Percentiles rank a stretch among this genome's conserved stretches.
Conservation (phyloP, 2,329 filamentous ascomycete genomes). For the Diaporthe sp. region DNA sequence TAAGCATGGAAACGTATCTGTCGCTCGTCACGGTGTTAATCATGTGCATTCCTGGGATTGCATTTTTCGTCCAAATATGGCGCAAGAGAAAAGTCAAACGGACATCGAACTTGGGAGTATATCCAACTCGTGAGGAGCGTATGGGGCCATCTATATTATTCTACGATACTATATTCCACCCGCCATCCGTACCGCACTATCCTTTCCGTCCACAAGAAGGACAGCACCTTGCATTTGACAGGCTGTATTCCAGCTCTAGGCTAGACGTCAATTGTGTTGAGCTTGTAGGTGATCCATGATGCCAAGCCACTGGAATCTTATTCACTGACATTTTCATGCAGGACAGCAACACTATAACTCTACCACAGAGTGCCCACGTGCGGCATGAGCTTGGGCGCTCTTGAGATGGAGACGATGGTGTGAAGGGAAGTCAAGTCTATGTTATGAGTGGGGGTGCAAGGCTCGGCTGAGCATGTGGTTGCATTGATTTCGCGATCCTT, state of each 20-base stretch:
- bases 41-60: not conserved
- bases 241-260: no score
- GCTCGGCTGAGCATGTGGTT: no score
- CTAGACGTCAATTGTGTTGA: not conserved
- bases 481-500: no score
- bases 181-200: not conserved
- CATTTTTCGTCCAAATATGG: not conserved
- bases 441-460: no score
- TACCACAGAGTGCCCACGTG: not conserved
- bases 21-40: not conserved
- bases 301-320: fast-evolving
- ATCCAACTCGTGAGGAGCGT: not conserved
- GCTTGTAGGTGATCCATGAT: not conserved
- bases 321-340: not conserved
- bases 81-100: not conserved
- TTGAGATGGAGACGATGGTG: no score
- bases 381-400: no score
- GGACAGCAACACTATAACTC: not conserved
- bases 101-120: no score
- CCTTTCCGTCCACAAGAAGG: no score
- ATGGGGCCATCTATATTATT: not conserved
- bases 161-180: not conserved
- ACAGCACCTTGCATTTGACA: no score
- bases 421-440: no score
- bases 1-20: not conserved